These are phyloP conservation scores for Camellia japonica DNA, from an alignment of 148 eudicot species.

Conservation along the genomic window DNA sequence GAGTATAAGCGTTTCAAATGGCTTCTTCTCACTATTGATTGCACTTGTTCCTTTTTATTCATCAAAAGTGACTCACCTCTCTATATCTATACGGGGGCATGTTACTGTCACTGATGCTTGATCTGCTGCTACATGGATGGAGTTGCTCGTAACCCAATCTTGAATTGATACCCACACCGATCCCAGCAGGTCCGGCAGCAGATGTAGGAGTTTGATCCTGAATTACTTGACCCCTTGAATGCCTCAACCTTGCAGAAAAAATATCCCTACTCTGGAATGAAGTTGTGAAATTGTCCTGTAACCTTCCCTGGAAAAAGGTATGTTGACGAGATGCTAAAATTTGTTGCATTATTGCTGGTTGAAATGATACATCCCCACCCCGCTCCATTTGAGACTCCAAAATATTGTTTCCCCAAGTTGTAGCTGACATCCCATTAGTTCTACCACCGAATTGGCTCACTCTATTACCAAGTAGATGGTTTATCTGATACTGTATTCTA, in stretches of 20 bases:
- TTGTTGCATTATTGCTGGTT: conserved; percentile 24
- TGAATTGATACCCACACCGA: conserved; percentile 23
- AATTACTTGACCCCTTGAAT: conserved; percentile 25
- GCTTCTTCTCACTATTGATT: conserved; percentile 32
- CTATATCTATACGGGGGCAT: conserved; percentile 29
- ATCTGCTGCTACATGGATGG: conserved; percentile 52
- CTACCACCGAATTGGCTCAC: conserved; percentile 24
- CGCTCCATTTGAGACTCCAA: conserved; percentile 24
- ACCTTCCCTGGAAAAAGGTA: conserved; percentile 26
- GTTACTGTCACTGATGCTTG: conserved; percentile 33
- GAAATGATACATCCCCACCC: conserved; percentile 18
- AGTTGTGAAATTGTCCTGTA: conserved; percentile 24
- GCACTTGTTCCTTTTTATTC: conserved; percentile 40
- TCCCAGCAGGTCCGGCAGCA: conserved; percentile 29
- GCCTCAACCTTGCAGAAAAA: conserved; percentile 28
- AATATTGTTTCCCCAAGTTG: conserved; percentile 9
- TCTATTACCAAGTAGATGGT: conserved; percentile 28
- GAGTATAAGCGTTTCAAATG: conserved; percentile 41
- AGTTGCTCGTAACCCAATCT: conserved; percentile 36
- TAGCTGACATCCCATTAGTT: conserved; percentile 13
- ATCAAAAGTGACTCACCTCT: conserved; percentile 37
- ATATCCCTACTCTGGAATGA: conserved; percentile 23
- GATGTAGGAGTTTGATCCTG: conserved; percentile 26
- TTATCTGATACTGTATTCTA: conserved; percentile 54
- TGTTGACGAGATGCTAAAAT: conserved; percentile 18